Percentiles rank a stretch among this genome's conserved stretches.
Evolutionary conservation across 805 yeast species (phyloP).

Genomic region (Pichia heedii): DNA sequence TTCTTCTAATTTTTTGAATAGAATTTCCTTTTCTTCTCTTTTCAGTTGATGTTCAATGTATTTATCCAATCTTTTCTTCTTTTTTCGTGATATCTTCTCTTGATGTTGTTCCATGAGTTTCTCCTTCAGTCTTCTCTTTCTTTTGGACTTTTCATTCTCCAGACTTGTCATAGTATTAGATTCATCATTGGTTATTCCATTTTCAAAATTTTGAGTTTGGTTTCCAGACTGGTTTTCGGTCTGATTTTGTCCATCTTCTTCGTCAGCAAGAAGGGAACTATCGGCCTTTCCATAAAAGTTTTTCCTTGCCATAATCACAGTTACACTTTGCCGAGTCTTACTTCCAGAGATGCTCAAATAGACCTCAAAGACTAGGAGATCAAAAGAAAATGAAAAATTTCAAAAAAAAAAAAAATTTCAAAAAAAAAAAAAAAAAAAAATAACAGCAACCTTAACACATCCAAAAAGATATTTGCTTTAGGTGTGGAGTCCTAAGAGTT

Average conservation of each 20-base stretch:
- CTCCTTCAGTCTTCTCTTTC: conserved; percentile 57
- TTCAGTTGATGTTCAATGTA: conserved; percentile 86
- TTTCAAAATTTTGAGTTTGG: conserved; percentile 20
- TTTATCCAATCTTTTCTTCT: conserved; percentile 76
- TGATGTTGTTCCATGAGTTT: conserved; percentile 47
- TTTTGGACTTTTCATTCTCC: conserved; percentile 49
- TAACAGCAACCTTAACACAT: too few relatives aligned
- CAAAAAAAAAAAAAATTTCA: too few relatives aligned
- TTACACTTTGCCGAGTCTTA: too few relatives aligned
- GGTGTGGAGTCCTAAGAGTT: too few relatives aligned
- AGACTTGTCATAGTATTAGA: conserved; percentile 37
- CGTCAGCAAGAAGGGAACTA: neutral
- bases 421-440: too few relatives aligned
- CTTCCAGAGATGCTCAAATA: too few relatives aligned
- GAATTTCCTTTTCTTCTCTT: conserved; percentile 75
- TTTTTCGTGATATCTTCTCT: conserved; percentile 63
- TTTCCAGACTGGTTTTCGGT: too few relatives aligned
- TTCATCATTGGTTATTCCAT: conserved; percentile 16
- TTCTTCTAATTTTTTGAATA: conserved; percentile 62
- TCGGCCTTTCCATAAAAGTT: conserved; percentile 10
- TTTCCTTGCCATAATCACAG: conserved; percentile 9
- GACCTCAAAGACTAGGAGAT: too few relatives aligned
- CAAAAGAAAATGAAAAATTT: too few relatives aligned
- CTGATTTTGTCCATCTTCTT: neutral
- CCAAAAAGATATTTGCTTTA: too few relatives aligned